Evolutionary conservation across 2,329 filamentous ascomycete genomes (phyloP), one percentile per base, ranked within the genome.

Genomic region (Cercospora sp.): DNA sequence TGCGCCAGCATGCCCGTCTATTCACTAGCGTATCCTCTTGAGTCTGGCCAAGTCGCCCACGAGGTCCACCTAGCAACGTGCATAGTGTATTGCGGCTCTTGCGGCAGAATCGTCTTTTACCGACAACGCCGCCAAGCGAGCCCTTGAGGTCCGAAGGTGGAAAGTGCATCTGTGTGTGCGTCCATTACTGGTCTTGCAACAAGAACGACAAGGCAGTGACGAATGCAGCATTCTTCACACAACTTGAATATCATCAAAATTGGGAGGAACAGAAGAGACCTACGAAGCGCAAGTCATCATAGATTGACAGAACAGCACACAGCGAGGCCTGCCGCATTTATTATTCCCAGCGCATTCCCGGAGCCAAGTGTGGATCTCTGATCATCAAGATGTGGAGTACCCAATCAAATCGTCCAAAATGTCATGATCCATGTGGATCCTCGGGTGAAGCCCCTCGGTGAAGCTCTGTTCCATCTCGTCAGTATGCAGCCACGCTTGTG

Each of bases 401-500:
- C 53, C 53, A 58, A 58, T 58, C 53, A 34, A 10, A 7, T 1
- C n/a, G 1, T 34, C 8, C 5, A n/a, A 32, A 18, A 32, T 32
- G 53, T 57, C 53, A 57, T 16, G 26, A n/a, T 34, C 53, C 53
- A 30, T 28, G 53, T 30, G 26, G 30, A 26, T 26, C 26, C 53
- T 58, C 53, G 53, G 53, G 28, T 57, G 28, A 28, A 53, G 53
- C 24, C 53, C 30, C 53, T 58, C 53, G 53, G 30, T 51, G 45
- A 51, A 51, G 45, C 45, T 51, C 53, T 12, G 24, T 34, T 58
- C 53, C 53, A 28, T 57, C 53, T 57, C 53, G 53, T 57, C 53
- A 58, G 53, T 58, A 58, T 58, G 53, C 53, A 58, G 26, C 26
- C 53, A 57, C 53, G 53, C 53, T 58, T 58, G 53, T 58, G 53